Evolutionary conservation across 2,329 filamentous ascomycete genomes (phyloP), one percentile per base, ranked within the genome.

Genomic region (Xylariales sp.): DNA sequence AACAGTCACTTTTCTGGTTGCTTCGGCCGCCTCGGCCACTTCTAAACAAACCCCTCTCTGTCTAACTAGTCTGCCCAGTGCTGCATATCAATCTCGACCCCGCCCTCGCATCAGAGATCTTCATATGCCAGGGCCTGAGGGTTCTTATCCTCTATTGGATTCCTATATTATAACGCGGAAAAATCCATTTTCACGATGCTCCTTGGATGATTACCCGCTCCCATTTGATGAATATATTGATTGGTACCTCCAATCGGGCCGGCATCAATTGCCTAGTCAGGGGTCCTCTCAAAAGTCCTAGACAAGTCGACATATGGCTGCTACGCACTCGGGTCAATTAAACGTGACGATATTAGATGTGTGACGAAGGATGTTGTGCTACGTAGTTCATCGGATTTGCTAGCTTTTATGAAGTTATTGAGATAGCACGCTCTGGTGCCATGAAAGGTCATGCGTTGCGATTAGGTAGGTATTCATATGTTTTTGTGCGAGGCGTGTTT

Each of bases 31-130:
- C 12, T 62, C 52, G 30, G 2, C 34, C 50, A n/a, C 28, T 34
- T 10, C n/a, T 28, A 16, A 9, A 18, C 46, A 58, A 63, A 49
- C 52, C 5, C 49, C 49, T 46, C 59, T 53, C 39, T 30, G n/a
- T 55, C 43, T 16, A 18, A 55, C 30, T 43, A 60, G 14, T 14
- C 39, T 4, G 30, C 10, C 45, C 39, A 14, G 45, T 10, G 8
- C 14, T 16, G 10, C 23, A 14, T 9, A 50, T 12, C 28, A 16
- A 28, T 10, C 28, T 6, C 8, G 30, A 54, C 14, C 12, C 23
- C 14, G n/a, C 28, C 39, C 39, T 12, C 10, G 12, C 39, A 14
- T 41, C 9, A 14, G 10, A 12, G 10, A 41, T 41, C 14, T 14
- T 41, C 39, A 41, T 12, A 41, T 41, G 39, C 39, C 14, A 4